Percentiles rank a stretch among this genome's conserved stretches.
Conservation (phyloP, 768 basidiomycete species). For the Clitopilus hobsonii region DNA sequence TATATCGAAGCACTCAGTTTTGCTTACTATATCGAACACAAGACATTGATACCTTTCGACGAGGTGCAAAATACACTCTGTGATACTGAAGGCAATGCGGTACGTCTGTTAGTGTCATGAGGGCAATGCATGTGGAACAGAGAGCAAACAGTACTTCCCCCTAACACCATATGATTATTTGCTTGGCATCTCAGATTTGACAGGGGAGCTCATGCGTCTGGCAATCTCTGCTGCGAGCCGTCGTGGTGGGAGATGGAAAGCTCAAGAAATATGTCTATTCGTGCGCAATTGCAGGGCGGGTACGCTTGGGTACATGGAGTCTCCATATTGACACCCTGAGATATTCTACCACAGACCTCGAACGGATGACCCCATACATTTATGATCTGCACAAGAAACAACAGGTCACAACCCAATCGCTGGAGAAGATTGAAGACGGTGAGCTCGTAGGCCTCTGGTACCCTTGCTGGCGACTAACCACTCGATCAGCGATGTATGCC, state of each 20-base stretch:
- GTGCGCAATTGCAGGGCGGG: constrained; percentile 74
- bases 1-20: constrained; percentile 94
- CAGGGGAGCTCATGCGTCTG: constrained; percentile 95
- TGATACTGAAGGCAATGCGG: constrained; percentile 58
- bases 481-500: constrained; percentile 59
- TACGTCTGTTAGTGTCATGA: constrained; percentile 31
- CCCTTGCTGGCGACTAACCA: constrained; percentile 5
- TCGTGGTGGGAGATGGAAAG: constrained; percentile 59
- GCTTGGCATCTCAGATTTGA: constrained; percentile 89
- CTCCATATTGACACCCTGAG: neutral
- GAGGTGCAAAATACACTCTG: constrained; percentile 64
- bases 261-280: constrained; percentile 61
- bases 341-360: constrained; percentile 54
- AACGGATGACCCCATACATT: constrained; percentile 65
- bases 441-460: constrained; percentile 12
- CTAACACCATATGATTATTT: constrained; percentile 82
- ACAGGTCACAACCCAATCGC: constrained; percentile 75
- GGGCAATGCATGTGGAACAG: neutral
- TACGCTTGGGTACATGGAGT: constrained; percentile 16
- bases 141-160: constrained; percentile 60
- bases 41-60: constrained; percentile 59
- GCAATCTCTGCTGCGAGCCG: constrained; percentile 80
- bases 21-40: constrained; percentile 74
- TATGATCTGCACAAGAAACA: constrained; percentile 85
- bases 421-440: constrained; percentile 96